phyloP scores from a whole-genome alignment of 1,139 yeast genomes.

The Kluyveromyces marxianus region DNA sequence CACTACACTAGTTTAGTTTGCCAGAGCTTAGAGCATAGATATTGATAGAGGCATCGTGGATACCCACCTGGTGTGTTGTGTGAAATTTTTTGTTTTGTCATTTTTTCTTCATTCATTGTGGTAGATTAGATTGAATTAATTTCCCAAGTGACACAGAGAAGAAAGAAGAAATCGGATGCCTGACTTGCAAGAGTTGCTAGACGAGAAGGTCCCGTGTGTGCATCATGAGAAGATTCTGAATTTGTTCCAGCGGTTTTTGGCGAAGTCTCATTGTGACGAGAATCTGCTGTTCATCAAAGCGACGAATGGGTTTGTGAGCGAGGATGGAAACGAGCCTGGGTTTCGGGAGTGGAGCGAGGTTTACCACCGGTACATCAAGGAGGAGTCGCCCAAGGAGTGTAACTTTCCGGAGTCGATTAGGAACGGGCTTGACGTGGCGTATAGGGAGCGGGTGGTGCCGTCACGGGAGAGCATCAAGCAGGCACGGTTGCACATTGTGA shows the following conservation, averaged over 20 bases:
- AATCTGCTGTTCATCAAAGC: slow-evolving; percentile 21
- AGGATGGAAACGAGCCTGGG: slow-evolving; percentile 2
- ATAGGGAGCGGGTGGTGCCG: slow-evolving; percentile 13
- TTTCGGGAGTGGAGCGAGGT: slow-evolving; percentile 20
- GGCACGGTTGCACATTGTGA: slow-evolving; percentile 23
- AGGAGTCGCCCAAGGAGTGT: slow-evolving; percentile 26
- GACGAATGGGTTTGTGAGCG: slow-evolving; percentile 10
- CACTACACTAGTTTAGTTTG: too few species aligned
- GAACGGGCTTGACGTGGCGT: slow-evolving; percentile 19
- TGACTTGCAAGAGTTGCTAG: slow-evolving; percentile 1
- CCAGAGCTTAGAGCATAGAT: too few species aligned
- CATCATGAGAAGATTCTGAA: slow-evolving; percentile 1
- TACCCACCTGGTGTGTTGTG: too few species aligned
- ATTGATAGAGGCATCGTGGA: too few species aligned
- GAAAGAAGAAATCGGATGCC: not conserved
- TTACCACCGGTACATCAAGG: slow-evolving; percentile 20
- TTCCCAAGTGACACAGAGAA: not conserved
- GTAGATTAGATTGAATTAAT: not conserved
- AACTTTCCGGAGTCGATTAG: slow-evolving; percentile 25
- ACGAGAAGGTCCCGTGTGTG: not conserved
- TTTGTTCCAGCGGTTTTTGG: slow-evolving; percentile 19
- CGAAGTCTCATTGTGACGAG: slow-evolving; percentile 27
- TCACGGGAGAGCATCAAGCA: slow-evolving; percentile 14
- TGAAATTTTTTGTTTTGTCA: not conserved
- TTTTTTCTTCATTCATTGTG: not conserved